phyloP scores from a whole-genome alignment of 2,329 filamentous ascomycete genomes.

The Plectosphaerella cucumerina region DNA sequence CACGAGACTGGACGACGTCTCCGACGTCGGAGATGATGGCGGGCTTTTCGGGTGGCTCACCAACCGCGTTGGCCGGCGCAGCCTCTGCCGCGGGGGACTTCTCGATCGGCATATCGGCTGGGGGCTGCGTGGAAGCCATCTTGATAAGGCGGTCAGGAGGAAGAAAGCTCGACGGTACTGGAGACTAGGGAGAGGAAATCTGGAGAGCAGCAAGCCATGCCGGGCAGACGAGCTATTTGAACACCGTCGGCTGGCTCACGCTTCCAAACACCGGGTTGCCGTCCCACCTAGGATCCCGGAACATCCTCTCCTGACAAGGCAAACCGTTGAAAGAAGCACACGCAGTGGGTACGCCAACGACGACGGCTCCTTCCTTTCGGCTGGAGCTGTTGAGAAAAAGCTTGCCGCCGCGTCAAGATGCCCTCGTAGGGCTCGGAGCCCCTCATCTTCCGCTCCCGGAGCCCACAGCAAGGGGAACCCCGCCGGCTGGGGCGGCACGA shows the following conservation, averaged over 20 bases:
- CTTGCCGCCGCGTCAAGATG: neutral
- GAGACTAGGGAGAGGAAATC: neutral
- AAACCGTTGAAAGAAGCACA: neutral
- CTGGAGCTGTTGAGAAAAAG: neutral
- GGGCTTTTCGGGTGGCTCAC: neutral
- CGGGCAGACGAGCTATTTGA: neutral
- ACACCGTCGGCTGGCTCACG: neutral
- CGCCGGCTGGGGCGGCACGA: neutral
- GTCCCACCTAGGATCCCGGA: neutral
- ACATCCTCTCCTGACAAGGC: neutral
- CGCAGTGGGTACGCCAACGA: neutral
- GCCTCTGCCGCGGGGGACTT: neutral
- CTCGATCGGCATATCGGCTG: neutral
- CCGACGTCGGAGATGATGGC: constrained; percentile 11
- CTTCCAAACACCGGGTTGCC: neutral
- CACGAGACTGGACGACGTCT: constrained; percentile 16
- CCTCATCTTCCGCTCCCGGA: neutral
- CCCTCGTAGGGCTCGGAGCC: neutral
- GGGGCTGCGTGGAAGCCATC: neutral
- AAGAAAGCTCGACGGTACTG: neutral
- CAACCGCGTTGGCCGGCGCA: neutral
- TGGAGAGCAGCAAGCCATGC: neutral
- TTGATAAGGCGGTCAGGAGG: neutral
- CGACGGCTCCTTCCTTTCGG: neutral
- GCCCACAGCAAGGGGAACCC: neutral